Evolutionary conservation across 202 grass and related monocot genomes (phyloP).

Genomic region (Alloteropsis angusta): DNA sequence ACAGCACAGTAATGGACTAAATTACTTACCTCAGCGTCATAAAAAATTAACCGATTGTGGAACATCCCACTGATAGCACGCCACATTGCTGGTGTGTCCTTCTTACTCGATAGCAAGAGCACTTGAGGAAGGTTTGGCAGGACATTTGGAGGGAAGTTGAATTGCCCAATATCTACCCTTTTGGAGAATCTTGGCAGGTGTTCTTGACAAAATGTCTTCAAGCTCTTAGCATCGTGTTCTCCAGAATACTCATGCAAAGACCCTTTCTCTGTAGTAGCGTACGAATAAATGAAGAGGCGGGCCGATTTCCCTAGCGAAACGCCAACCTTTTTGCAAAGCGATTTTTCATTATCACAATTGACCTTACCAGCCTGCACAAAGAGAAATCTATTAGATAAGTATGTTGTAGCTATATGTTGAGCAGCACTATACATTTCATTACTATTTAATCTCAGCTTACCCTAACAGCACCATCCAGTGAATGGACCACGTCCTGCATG

Average conservation of each 20-base stretch:
- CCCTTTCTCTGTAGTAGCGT: constrained; percentile 51
- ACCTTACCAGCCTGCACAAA: constrained; percentile 73
- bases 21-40: constrained; percentile 65
- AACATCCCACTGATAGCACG: constrained; percentile 78
- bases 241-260: constrained; percentile 85
- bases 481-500: constrained; percentile 53
- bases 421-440: neutral
- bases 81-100: constrained; percentile 88
- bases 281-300: constrained; percentile 79
- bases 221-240: constrained; percentile 59
- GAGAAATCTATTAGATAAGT: neutral
- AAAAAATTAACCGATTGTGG: constrained; percentile 56
- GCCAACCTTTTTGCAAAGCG: constrained; percentile 59
- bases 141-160: constrained; percentile 45
- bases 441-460: constrained; percentile 21
- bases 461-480: constrained; percentile 66
- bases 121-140: constrained; percentile 64
- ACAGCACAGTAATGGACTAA: neutral
- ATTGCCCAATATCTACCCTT: constrained; percentile 50
- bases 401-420: neutral
- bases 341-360: constrained; percentile 63
- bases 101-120: constrained; percentile 73
- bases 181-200: constrained; percentile 89
- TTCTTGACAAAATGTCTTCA: constrained; percentile 83
- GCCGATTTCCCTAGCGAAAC: constrained; percentile 47